Evolutionary conservation across 1,284 basidiomycete species (phyloP).

Genomic region (Cutaneotrichosporon cavernicola): DNA sequence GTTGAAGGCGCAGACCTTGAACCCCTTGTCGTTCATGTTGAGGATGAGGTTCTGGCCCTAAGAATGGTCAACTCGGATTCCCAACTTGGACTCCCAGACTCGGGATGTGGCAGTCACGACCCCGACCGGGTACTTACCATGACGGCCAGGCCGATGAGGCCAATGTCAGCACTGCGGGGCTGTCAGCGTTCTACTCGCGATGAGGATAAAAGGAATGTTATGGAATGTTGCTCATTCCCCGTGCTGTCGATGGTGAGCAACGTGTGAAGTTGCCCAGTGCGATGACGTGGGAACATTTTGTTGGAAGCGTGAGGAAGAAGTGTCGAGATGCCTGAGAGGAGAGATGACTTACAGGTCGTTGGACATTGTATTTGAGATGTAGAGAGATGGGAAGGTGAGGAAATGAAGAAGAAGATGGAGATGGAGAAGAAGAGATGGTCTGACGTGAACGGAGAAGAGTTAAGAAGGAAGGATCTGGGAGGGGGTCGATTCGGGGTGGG

Average conservation of each 20-base stretch:
- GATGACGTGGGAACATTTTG: conserved; percentile 2
- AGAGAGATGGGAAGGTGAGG: background rate
- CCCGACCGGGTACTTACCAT: conserved; percentile 60
- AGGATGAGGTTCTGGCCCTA: conserved; percentile 94
- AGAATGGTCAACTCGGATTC: conserved; percentile 7
- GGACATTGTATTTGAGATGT: conserved; percentile 32
- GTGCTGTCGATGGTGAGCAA: background rate
- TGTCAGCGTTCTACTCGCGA: conserved; percentile 15
- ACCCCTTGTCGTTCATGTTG: conserved; percentile 99
- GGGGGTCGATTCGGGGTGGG: background rate
- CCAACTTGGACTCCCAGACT: background rate
- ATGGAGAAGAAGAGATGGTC: conserved; percentile 15
- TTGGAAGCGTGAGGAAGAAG: background rate
- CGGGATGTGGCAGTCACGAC: background rate
- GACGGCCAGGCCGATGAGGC: conserved; percentile 77
- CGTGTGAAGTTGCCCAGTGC: background rate
- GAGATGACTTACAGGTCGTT: conserved; percentile 28
- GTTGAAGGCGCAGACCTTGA: conserved; percentile 95
- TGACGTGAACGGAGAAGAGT: conserved; percentile 10
- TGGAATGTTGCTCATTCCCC: background rate
- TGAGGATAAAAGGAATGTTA: background rate
- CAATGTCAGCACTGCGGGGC: conserved; percentile 43
- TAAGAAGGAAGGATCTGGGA: conserved; percentile 5
- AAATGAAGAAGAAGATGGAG: conserved; percentile 8
- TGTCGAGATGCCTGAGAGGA: background rate